Percentiles rank a stretch among this genome's conserved stretches.
Conservation (phyloP, 148 eudicot genomes). For the Arbutus unedo region DNA sequence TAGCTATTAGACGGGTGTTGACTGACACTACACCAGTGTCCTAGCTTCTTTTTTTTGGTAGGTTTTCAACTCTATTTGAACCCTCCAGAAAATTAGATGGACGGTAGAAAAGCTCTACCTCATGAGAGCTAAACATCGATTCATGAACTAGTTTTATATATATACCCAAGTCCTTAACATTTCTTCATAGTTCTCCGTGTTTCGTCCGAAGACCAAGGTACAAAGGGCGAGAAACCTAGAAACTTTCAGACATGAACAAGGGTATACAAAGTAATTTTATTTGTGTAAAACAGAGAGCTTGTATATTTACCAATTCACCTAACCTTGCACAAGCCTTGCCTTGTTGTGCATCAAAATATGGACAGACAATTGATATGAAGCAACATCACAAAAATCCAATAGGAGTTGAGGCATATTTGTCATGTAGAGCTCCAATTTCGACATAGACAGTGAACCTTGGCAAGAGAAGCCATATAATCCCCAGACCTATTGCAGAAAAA, state of each 20-base stretch:
- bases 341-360: not conserved
- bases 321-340: not conserved
- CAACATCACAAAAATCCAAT: not conserved
- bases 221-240: not conserved
- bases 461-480: slow-evolving; percentile 89
- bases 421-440: slow-evolving; percentile 63
- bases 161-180: not conserved
- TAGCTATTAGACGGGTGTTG: no score
- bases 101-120: no score
- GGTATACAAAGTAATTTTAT: not conserved
- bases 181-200: not conserved
- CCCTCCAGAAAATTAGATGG: no score
- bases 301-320: not conserved
- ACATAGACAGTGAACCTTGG: slow-evolving; percentile 73
- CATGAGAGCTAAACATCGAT: no score
- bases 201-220: not conserved
- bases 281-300: not conserved
- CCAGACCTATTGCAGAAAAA: slow-evolving; percentile 54
- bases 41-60: no score
- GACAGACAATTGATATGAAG: not conserved
- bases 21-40: no score
- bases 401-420: not conserved
- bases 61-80: no score
- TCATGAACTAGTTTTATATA: no score
- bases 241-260: not conserved